Evolutionary conservation across 176 grass and related monocot genomes (phyloP), one percentile per base, ranked within the genome.

Genomic region (Saccharum spontaneum): DNA sequence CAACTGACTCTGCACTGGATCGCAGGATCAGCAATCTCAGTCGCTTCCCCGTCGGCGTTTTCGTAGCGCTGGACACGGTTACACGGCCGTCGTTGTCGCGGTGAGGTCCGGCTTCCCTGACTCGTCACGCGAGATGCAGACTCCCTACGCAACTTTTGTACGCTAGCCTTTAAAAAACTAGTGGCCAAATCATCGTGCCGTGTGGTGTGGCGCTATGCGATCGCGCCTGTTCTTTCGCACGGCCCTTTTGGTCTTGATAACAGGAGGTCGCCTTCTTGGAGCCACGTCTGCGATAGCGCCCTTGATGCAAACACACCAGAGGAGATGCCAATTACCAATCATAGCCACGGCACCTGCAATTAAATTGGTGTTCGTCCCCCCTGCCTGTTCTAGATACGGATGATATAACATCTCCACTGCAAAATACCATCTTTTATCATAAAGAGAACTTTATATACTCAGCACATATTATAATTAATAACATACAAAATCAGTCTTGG

Each of bases 241-340:
- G 14, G 15, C 41, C 20, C 6, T 74, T 75, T 69, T 68, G 18
- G 63, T 71, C 50, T 18, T 66, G 71, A 22, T 77, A 50, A 76
- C 24, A 48, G 46, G 71, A 0, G 43, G 71, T 77, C 83, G 72
- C 72, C 40, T 82, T 77, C 43, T 20, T 77, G 23, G 78, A 36
- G 18, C 65, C 43, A 67, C 4, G 57, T 22, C 69, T 10, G 62
- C 49, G 44, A 41, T 40, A 61, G 31, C 39, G 15, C 12, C n/a
- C 62, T 18, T 50, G 77, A 52, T 28, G 37, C 43, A 9, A 17
- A 13, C 44, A 15, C 48, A 44, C 15, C 2, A 5, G 9, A 26
- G 40, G 22, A 3, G 28, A 37, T 17, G 45, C 36, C 84, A 62
- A 17, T 31, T 26, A 6, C 13, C 75, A 45, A 60, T 41, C 57